These are phyloP conservation scores for Diplosphaera chodatii DNA, from an alignment of 139 green algal species.

Conservation along the genomic window DNA sequence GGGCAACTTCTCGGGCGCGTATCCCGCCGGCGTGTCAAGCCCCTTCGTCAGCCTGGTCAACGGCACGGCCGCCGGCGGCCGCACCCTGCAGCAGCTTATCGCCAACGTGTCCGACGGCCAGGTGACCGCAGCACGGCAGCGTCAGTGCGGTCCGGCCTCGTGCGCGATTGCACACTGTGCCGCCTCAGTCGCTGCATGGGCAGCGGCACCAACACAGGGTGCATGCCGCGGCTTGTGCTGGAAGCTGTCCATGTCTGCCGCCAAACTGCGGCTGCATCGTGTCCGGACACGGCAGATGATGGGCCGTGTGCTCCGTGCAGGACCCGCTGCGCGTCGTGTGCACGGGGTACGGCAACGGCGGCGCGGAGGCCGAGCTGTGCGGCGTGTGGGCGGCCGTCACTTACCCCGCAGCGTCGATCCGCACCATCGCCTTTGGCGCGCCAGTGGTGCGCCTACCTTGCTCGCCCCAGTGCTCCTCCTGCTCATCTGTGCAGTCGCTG, in stretches of 20 bases:
- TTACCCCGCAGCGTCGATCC: neutral
- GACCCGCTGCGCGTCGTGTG: neutral
- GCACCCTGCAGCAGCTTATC: neutral
- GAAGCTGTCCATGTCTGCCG: no score
- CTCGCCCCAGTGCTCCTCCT: neutral
- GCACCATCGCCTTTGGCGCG: neutral
- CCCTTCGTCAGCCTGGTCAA: neutral
- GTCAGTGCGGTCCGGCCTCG: no score
- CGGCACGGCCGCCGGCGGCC: no score
- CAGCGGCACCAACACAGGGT: no score
- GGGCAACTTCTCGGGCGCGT: neutral
- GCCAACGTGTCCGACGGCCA: neutral
- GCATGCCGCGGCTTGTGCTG: no score
- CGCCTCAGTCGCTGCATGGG: no score
- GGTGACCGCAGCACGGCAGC: neutral
- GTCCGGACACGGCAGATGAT: no score
- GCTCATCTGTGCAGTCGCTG: no score
- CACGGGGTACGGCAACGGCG: neutral
- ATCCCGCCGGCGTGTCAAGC: neutral
- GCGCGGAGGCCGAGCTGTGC: slow-evolving; percentile 1
- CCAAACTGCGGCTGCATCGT: neutral
- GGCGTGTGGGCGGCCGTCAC: slow-evolving; percentile 1
- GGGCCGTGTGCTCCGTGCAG: no score
- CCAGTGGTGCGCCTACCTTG: neutral
- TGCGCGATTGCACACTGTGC: no score